These are phyloP conservation scores for Pilatotrama ljubarskyi DNA, from an alignment of 768 basidiomycete genomes.

Conservation along the genomic window DNA sequence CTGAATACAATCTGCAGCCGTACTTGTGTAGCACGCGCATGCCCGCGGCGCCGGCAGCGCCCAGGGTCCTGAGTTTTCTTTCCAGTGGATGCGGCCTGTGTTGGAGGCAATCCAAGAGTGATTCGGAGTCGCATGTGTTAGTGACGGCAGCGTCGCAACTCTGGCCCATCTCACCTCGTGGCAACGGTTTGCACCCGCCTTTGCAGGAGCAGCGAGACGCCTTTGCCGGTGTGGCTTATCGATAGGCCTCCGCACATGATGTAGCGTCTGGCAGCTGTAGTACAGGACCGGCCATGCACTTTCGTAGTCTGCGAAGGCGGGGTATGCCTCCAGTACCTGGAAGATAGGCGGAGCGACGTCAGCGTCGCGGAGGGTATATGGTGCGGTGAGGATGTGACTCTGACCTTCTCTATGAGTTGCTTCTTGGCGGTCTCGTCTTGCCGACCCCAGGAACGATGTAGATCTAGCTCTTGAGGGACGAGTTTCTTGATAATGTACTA, in stretches of 20 bases:
- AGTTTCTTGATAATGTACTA: not conserved
- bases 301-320: not conserved
- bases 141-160: too few species aligned
- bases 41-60: too few species aligned
- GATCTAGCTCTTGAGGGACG: not conserved
- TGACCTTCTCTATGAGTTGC: not conserved
- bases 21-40: too few species aligned
- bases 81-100: too few species aligned
- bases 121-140: too few species aligned
- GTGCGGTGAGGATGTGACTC: too few species aligned
- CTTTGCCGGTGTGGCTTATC: not conserved
- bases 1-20: too few species aligned
- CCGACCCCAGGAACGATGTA: not conserved
- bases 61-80: too few species aligned
- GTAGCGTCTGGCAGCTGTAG: not conserved
- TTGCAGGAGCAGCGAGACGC: too few species aligned
- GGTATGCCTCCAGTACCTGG: not conserved
- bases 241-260: not conserved
- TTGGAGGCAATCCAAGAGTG: too few species aligned
- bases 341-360: not conserved
- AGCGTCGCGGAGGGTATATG: not conserved
- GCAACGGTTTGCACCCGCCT: too few species aligned
- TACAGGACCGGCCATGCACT: not conserved
- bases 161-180: too few species aligned
- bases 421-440: not conserved